phyloP scores from a whole-genome alignment of 129 eudicot genomes.

The Flaveria sonorensis region DNA sequence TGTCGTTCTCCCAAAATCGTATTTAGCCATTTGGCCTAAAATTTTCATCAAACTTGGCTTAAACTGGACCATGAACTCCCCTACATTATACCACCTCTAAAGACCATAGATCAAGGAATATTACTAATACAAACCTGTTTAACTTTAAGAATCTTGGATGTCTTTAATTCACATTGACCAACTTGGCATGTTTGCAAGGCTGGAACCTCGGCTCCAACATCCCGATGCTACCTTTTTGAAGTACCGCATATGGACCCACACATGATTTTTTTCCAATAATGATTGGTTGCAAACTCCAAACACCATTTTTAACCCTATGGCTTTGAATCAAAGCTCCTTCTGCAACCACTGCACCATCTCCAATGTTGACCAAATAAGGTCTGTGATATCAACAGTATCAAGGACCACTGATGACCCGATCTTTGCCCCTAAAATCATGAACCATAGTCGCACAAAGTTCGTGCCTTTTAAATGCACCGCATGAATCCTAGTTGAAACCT shows the following conservation, averaged over 20 bases:
- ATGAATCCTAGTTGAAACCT: slow-evolving; percentile 38
- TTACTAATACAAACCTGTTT: slow-evolving; percentile 36
- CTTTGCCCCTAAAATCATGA: slow-evolving; percentile 57
- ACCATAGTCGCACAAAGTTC: slow-evolving; percentile 43
- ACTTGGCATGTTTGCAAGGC: slow-evolving; percentile 45
- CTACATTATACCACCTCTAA: neutral
- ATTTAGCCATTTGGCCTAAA: too few relatives aligned
- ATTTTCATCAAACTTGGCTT: too few relatives aligned
- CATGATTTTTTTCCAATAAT: slow-evolving; percentile 43
- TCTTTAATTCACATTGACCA: slow-evolving; percentile 11
- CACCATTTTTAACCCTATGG: slow-evolving; percentile 61
- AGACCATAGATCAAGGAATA: neutral
- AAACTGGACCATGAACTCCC: too few relatives aligned
- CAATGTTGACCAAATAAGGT: slow-evolving; percentile 50
- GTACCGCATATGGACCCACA: slow-evolving; percentile 42
- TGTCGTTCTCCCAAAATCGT: too few relatives aligned
- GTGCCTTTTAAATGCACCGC: slow-evolving; percentile 66
- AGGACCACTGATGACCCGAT: slow-evolving; percentile 49
- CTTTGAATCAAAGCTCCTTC: slow-evolving; percentile 61
- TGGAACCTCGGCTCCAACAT: slow-evolving; percentile 36
- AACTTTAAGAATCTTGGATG: slow-evolving; percentile 13
- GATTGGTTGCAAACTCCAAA: slow-evolving; percentile 42
- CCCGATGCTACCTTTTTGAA: slow-evolving; percentile 50
- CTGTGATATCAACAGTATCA: slow-evolving; percentile 57
- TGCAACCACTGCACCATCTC: slow-evolving; percentile 57